Percentiles rank a stretch among this genome's conserved stretches.
phyloP scores from a whole-genome alignment of 345 rosid species.

The Hevea brasiliensis region DNA sequence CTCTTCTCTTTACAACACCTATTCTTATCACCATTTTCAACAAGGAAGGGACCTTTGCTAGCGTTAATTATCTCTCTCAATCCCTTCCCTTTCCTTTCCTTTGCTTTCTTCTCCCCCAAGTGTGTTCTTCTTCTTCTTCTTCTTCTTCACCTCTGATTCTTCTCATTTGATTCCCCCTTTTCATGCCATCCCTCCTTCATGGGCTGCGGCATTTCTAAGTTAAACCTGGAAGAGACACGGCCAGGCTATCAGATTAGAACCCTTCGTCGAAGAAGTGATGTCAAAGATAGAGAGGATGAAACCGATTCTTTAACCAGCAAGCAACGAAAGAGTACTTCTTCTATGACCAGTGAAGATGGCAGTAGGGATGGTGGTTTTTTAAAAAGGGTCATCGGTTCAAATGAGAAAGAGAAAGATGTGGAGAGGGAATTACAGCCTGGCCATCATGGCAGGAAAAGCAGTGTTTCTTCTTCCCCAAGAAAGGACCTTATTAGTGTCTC shows the following conservation, averaged over 20 bases:
- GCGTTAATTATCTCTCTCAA: neutral
- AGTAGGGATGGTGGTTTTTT: neutral
- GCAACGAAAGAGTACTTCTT: conserved; percentile 8
- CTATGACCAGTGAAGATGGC: neutral
- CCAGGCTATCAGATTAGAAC: neutral
- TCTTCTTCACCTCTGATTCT: neutral
- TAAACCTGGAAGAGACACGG: conserved; percentile 33
- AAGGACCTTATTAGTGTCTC: no score
- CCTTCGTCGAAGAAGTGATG: neutral
- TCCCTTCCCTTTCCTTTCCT: neutral
- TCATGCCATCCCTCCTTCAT: conserved; percentile 1
- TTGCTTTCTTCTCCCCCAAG: no score
- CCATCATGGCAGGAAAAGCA: neutral
- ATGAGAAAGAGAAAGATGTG: neutral
- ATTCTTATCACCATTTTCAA: neutral
- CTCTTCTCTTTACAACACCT: neutral
- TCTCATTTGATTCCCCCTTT: neutral
- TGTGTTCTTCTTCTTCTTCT: neutral
- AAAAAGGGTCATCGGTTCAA: conserved; percentile 2
- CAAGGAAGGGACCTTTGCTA: neutral
- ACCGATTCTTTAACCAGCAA: neutral
- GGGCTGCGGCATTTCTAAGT: conserved; percentile 44
- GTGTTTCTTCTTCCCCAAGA: neutral
- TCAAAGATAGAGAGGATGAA: neutral
- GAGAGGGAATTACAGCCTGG: neutral